These are phyloP conservation scores for Penicillium manginii DNA, from an alignment of 495 filamentous ascomycete genomes.

Conservation along the genomic window DNA sequence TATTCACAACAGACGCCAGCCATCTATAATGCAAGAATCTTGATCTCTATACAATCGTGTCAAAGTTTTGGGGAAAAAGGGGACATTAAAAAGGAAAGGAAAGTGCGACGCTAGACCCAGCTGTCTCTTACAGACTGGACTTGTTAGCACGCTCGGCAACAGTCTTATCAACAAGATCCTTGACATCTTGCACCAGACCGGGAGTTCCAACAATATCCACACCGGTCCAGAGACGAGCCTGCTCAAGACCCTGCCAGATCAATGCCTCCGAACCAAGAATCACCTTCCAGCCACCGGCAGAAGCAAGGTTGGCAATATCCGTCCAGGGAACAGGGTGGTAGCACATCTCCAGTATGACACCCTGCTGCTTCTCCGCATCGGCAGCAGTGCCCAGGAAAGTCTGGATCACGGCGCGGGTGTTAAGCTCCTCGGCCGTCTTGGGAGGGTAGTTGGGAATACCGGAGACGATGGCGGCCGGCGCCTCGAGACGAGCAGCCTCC, in stretches of 20 bases:
- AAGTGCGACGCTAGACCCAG: slow-evolving; percentile 13
- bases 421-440: slow-evolving; percentile 59
- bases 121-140: slow-evolving; percentile 31
- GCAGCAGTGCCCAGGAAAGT: slow-evolving; percentile 48
- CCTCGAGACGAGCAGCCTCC: slow-evolving; percentile 58
- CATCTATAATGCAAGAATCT: slow-evolving; percentile 33
- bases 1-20: slow-evolving; percentile 22
- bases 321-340: slow-evolving; percentile 74
- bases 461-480: slow-evolving; percentile 63
- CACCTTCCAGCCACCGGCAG: slow-evolving; percentile 65
- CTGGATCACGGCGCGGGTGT: slow-evolving; percentile 58
- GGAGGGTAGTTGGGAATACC: slow-evolving; percentile 74
- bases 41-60: slow-evolving; percentile 35
- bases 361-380: slow-evolving; percentile 48
- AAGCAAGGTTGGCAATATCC: slow-evolving; percentile 59
- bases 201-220: slow-evolving; percentile 56
- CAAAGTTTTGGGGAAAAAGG: slow-evolving; percentile 1
- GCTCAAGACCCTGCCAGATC: slow-evolving; percentile 77
- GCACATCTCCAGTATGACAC: slow-evolving; percentile 78
- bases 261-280: slow-evolving; percentile 72
- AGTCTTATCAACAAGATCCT: slow-evolving; percentile 51
- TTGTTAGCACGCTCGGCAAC: slow-evolving; percentile 37
- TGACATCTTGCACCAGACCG: slow-evolving; percentile 50
- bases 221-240: slow-evolving; percentile 67
- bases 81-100: slow-evolving; percentile 16